Conservation (phyloP, 75 land plant genomes). For the Pinus tabuliformis region DNA sequence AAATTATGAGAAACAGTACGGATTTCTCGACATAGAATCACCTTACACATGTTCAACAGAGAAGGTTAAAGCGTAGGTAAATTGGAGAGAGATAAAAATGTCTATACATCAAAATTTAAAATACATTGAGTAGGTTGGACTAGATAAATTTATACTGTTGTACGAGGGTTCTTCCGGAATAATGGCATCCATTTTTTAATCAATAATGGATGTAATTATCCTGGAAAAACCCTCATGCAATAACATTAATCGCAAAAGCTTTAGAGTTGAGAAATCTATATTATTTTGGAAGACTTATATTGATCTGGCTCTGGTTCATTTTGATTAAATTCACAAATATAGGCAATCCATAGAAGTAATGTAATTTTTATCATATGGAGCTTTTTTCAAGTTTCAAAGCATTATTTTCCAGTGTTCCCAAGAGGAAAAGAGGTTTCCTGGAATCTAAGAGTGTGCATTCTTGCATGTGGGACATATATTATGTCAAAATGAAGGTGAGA, state of each 20-base stretch:
- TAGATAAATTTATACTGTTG: too few relatives aligned
- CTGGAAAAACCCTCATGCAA: too few relatives aligned
- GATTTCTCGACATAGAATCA: not conserved
- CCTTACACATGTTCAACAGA: not conserved
- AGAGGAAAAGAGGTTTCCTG: not conserved
- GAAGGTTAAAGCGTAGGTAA: not conserved
- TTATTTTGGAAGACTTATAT: not conserved
- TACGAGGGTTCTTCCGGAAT: too few relatives aligned
- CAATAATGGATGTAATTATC: too few relatives aligned
- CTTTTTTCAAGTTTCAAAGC: not conserved
- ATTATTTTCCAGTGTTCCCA: not conserved
- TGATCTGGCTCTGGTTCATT: not conserved
- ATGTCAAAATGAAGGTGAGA: not conserved
- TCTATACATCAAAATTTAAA: not conserved
- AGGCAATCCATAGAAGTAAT: not conserved
- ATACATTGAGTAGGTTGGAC: not conserved
- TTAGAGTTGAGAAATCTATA: not conserved
- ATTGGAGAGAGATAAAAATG: not conserved
- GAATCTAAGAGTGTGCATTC: not conserved
- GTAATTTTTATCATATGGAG: not conserved
- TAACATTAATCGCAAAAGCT: too few relatives aligned
- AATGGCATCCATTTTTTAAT: too few relatives aligned
- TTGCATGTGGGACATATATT: not conserved
- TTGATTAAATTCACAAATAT: not conserved
- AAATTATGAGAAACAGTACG: not conserved